A percentile compares a stretch with the other conserved stretches of the same genome.
Conservation (phyloP, 768 basidiomycete genomes). For the Russula earlei region DNA sequence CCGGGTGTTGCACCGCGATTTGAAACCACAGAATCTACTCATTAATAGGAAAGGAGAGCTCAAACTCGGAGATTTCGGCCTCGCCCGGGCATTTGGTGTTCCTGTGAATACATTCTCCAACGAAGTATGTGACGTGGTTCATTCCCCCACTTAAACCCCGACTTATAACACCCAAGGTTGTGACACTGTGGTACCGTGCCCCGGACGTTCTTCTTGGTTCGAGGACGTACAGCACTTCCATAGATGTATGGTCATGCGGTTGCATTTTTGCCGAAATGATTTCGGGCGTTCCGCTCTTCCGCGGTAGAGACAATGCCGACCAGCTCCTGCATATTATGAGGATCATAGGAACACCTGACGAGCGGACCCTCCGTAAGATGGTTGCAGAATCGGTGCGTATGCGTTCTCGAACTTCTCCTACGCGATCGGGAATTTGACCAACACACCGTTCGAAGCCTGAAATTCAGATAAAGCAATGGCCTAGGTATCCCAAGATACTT, state of each 20-base stretch:
- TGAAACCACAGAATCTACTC: conserved; percentile 96
- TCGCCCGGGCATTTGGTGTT: conserved; percentile 95
- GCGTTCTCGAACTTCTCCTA: not conserved
- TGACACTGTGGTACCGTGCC: conserved; percentile 97
- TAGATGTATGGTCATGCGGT: conserved; percentile 98
- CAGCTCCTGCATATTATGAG: conserved; percentile 97
- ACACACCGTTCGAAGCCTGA: conserved; percentile 51
- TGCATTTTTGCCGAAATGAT: conserved; percentile 99
- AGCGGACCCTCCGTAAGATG: conserved; percentile 81
- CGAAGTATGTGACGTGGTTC: conserved; percentile 44
- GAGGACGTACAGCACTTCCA: conserved; percentile 94
- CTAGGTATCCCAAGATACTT: conserved; percentile 77
- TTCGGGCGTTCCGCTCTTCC: conserved; percentile 90
- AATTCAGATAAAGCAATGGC: conserved; percentile 74
- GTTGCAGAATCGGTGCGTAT: conserved; percentile 73
- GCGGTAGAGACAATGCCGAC: conserved; percentile 94
- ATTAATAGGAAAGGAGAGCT: conserved; percentile 97
- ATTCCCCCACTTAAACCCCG: not conserved
- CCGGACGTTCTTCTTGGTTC: conserved; percentile 97
- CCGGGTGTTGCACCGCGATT: conserved; percentile 91
- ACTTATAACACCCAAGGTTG: conserved; percentile 50
- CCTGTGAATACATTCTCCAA: conserved; percentile 99
- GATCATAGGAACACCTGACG: conserved; percentile 91
- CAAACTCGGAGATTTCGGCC: conserved; percentile 95
- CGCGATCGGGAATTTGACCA: not conserved